Base-by-base conservation (phyloP, 2,329 filamentous ascomycete genomes). In the Pyrenochaeta sp. region DNA sequence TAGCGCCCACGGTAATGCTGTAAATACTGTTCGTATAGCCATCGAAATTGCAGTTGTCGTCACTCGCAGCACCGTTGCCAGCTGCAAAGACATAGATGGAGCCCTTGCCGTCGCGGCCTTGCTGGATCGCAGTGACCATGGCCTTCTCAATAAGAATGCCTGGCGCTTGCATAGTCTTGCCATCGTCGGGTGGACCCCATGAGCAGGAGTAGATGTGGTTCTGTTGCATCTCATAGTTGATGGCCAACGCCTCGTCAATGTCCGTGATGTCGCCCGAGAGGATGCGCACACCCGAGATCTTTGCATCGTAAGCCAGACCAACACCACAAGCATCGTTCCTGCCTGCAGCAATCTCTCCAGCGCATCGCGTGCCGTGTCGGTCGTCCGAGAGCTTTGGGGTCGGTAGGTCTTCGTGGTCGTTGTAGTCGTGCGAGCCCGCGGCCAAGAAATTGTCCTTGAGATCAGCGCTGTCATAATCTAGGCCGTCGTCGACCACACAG, bases 1-100 rank as follows among this genome's bases (percentile, higher is more conserved):
- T 89, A 30, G 94, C 94, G 32, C 95, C 95, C 15, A 99, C 92
- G 0, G 93, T 97, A 66, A 99, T 95, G 74, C 92, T 97, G 82
- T 98, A 99, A 67, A 99, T 99, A 73, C 93, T 97, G 81, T 99
- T 99, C 54, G 95, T 99, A 78, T 99, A 99, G 33, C 95, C 95
- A 72, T 99, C 95, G 74, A 99, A 99, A 75, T 99, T 99, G 83
- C 95, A 99, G 77, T 99, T 98, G 75, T 99, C 95, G 41, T 91
- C 93, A 60, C 82, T 86, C 3, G 83, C 81, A 9, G 94, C 96
- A 52, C 95, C 95, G 71, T 99, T 99, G 54, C 95, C 95, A 62
- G 94, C 93, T 37, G 95, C 95, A 76, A 99, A 99, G 49, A 99
- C 95, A 69, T 92, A 99, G 62, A 99, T 90, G 23, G 92, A 96